phyloP scores from a whole-genome alignment of 441 rosid genomes.

The Dalechampia spathulata region DNA sequence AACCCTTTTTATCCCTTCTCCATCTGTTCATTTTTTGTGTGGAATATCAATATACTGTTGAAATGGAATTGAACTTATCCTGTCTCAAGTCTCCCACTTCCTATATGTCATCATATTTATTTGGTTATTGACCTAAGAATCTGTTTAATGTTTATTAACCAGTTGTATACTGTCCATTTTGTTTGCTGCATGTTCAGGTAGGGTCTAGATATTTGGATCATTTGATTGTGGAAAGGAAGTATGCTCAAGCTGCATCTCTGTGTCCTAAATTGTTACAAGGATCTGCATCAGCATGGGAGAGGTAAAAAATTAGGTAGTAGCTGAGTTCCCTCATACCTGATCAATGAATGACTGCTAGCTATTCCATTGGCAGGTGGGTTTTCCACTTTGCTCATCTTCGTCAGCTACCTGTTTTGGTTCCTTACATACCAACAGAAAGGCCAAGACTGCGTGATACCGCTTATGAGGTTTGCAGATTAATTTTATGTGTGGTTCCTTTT shows the following conservation, averaged over 20 bases:
- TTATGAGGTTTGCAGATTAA: constrained; percentile 64
- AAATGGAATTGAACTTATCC: too few relatives aligned
- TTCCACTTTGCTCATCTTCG: constrained; percentile 99
- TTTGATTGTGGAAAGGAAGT: constrained; percentile 95
- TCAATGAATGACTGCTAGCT: constrained; percentile 21
- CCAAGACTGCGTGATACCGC: constrained; percentile 96
- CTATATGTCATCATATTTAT: too few relatives aligned
- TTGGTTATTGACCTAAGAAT: too few relatives aligned
- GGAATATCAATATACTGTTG: too few relatives aligned
- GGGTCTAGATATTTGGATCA: constrained; percentile 99
- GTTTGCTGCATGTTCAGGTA: constrained; percentile 74
- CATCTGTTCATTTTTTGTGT: too few relatives aligned
- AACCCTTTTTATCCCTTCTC: too few relatives aligned
- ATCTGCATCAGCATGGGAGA: constrained; percentile 98
- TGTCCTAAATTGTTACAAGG: constrained; percentile 94
- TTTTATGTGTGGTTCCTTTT: neutral
- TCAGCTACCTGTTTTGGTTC: constrained; percentile 95
- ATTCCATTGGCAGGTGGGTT: constrained; percentile 73
- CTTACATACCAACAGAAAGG: constrained; percentile 84
- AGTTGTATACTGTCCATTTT: too few relatives aligned
- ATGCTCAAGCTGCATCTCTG: constrained; percentile 95
- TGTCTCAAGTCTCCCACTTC: too few relatives aligned
- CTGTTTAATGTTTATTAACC: too few relatives aligned
- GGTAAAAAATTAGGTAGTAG: too few relatives aligned
- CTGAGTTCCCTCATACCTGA: too few relatives aligned